These are phyloP conservation scores for Linum usitatissimum DNA, from an alignment of 345 rosid genomes.

Conservation along the genomic window DNA sequence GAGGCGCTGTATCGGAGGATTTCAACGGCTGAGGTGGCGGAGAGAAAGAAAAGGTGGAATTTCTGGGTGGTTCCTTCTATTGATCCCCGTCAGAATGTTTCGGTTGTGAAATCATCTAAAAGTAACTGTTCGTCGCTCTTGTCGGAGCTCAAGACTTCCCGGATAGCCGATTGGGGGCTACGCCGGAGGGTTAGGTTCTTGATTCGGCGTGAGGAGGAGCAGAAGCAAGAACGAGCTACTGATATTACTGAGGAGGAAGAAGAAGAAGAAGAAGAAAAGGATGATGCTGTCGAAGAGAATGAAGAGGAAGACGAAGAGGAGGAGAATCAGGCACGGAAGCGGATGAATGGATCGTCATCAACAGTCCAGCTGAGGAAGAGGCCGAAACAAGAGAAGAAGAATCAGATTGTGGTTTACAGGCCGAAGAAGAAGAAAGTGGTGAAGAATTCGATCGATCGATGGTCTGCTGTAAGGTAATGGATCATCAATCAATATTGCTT, in stretches of 20 bases:
- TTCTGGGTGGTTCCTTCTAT: conserved; percentile 49
- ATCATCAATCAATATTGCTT: neutral
- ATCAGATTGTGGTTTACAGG: conserved; percentile 31
- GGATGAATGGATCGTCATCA: conserved; percentile 6
- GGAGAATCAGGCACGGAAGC: conserved; percentile 11
- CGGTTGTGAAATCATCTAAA: conserved; percentile 12
- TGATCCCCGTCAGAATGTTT: neutral
- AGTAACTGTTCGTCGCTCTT: conserved; percentile 26
- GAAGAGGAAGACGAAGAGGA: conserved; percentile 14
- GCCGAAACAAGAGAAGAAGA: conserved; percentile 21
- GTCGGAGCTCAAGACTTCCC: conserved; percentile 38
- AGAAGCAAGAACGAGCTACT: neutral
- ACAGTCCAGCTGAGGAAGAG: conserved; percentile 22
- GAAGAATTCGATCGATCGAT: conserved; percentile 45
- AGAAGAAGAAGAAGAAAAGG: conserved; percentile 1
- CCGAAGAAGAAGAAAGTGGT: conserved; percentile 24
- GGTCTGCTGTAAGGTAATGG: conserved; percentile 67
- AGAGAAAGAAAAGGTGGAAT: conserved; percentile 30
- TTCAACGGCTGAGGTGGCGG: conserved; percentile 39
- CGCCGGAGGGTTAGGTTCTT: conserved; percentile 47
- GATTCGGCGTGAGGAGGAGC: conserved; percentile 7
- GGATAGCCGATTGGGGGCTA: conserved; percentile 65
- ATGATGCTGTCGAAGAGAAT: neutral
- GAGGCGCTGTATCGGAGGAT: conserved; percentile 56
- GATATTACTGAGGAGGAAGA: neutral